A percentile compares a stretch with the other conserved stretches of the same genome.
These are phyloP conservation scores for Luzula sylvatica DNA, from an alignment of 176 grass and related monocot genomes.

Conservation along the genomic window DNA sequence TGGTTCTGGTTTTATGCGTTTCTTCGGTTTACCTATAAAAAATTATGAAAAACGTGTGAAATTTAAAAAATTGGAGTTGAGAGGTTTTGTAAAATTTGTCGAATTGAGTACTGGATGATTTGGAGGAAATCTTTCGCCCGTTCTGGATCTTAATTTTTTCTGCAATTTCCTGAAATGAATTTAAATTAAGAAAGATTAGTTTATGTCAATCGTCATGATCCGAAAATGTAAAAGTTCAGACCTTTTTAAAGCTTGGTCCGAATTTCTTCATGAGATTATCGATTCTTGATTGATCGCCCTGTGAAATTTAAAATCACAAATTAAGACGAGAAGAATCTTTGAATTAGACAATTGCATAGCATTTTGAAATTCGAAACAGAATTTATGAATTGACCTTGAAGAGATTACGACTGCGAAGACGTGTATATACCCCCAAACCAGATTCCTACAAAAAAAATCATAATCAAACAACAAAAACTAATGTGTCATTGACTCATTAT, in stretches of 20 bases:
- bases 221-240: not conserved
- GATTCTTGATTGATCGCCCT: slow-evolving; percentile 22
- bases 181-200: no score
- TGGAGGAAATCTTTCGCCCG: not conserved
- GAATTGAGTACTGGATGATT: slow-evolving; percentile 4
- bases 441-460: slow-evolving; percentile 24
- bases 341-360: not conserved
- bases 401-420: not conserved
- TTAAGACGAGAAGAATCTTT: not conserved
- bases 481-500: no score
- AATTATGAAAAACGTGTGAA: not conserved
- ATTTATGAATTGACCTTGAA: slow-evolving; percentile 5
- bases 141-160: slow-evolving; percentile 13
- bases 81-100: no score
- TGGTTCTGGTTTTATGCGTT: slow-evolving; percentile 10
- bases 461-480: no score
- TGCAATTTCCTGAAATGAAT: slow-evolving; percentile 11
- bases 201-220: no score
- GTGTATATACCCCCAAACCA: slow-evolving; percentile 8
- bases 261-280: slow-evolving; percentile 26
- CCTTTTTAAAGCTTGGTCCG: slow-evolving; percentile 22
- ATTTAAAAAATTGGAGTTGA: not conserved
- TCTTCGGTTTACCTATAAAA: not conserved
- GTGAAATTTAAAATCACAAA: not conserved
- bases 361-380: not conserved